Base-by-base conservation (phyloP, 441 rosid genomes). In the Euphorbia celastroides region DNA sequence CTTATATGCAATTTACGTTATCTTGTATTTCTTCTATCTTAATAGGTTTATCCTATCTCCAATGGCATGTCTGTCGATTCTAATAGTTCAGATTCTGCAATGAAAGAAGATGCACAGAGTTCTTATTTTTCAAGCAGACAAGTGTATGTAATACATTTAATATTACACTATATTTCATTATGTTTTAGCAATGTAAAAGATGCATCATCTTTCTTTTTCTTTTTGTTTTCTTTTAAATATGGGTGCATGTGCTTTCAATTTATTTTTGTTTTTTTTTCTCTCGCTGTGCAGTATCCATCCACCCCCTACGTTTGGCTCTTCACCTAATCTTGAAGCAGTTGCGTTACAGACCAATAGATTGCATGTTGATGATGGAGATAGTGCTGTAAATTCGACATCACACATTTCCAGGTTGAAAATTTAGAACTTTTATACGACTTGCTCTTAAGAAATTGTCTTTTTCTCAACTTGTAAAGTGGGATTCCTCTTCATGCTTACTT, bases 251-350 rank as follows among this genome's bases (percentile, higher is more conserved):
- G 55, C 51, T 25, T 60, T 68, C 30, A 30, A 57, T 30, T 65
- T 30, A 41, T 46, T 68, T 62, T 1, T 70, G 56, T 71, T 79
- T 25, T 72, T 48, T 20, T 38, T 7, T 59, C 5, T 48, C 74
- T 41, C 14, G 36, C 56, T 62, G 27, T 75, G 57, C 79, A 91
- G 95, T 46, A 69, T 76, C 69, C 97, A 86, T 76, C 88, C 92
- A 25, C 99, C 96, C 30, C 95, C 98, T 31, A 88, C 97, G 34
- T 94, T 89, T 81, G 98, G 98, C 70, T 89, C 97, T 76, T 82
- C 91, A 16, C 83, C 92, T n/a, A 84, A 83, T 82, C 82, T 88
- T n/a, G 98, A 84, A 73, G 86, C 79, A 62, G 69, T 86, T 72
- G 78, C 88, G 25, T 75, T 78, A 42, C 87, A 78, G 56, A 72